Evolutionary conservation across 2,329 filamentous ascomycete species (phyloP), one percentile per base, ranked within the genome.

Genomic region (Colletotrichum sojae): DNA sequence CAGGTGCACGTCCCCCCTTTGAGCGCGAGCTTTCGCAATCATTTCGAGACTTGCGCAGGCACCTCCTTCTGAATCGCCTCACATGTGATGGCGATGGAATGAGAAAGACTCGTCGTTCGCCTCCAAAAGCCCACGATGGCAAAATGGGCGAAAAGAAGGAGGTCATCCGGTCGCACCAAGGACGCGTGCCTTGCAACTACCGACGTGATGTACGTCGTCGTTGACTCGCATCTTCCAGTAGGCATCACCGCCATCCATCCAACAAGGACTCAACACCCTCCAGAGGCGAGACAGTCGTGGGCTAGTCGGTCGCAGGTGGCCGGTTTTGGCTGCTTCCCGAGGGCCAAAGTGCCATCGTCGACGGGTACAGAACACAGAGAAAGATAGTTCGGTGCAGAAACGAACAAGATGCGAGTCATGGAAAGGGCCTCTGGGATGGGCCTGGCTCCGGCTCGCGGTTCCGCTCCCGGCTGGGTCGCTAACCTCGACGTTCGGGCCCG

Each of bases 401-500:
- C 16, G 13, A 63, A 48, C 16, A 15, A 12, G 31, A 18, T 56
- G 61, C 66, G 66, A 69, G 66, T 69, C 66, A 69, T 65, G 66
- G 43, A 4, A 25, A 25, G 22, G 10, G n/a, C 31, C 12, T 22
- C 67, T 22, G 63, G 63, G 67, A 27, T 62, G 13, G 13, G 52
- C 63, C 62, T 67, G 56, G 67, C 39, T 18, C 62, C 67, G 67
- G 67, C 25, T 39, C 51, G 48, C 63, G 46, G 57, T 57, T 67
- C 67, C 67, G 67, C 39, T 46, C 53, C 62, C 56, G 63, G 63
- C 31, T 66, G 62, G 62, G 66, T 55, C 62, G 66, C 55, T 70
- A 70, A 70, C 67, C 67, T 67, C 39, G 45, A 67, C 63, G 43
- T 67, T 62, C 63, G 67, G 57, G 67, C 67, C 46, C 56, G 67